Conservation (phyloP, 192 early-diverging fungal genomes). For the Entomortierella lignicola region DNA sequence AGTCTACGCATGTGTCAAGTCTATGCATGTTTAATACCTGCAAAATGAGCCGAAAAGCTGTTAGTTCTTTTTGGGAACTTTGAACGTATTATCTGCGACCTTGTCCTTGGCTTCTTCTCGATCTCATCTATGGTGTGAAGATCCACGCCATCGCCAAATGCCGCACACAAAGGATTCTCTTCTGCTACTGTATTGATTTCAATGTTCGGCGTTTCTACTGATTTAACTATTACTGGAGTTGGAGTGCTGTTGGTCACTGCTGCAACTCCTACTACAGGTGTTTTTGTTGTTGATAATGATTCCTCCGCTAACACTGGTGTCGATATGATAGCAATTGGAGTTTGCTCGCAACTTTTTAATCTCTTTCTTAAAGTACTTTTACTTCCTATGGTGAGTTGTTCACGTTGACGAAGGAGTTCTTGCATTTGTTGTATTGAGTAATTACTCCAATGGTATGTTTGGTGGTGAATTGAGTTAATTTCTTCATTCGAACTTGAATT, state of each 20-base stretch:
- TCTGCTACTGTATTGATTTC: background rate
- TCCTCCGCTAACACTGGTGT: background rate
- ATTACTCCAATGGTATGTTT: constrained; percentile 26
- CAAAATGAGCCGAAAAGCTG: constrained; percentile 44
- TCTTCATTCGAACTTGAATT: background rate
- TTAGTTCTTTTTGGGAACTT: constrained; percentile 19
- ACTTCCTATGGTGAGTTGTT: constrained; percentile 22
- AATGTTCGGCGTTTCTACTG: background rate
- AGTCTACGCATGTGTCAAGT: too few relatives aligned
- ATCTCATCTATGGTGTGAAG: background rate
- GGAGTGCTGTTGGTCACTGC: too few relatives aligned
- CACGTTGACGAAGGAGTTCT: constrained; percentile 31
- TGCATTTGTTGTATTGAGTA: constrained; percentile 24
- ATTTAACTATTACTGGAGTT: background rate
- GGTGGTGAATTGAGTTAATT: too few relatives aligned
- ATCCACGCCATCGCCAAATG: constrained; percentile 5
- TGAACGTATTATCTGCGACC: constrained; percentile 1
- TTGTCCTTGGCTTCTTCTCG: constrained; percentile 3
- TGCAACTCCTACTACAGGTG: background rate
- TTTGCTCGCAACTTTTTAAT: constrained; percentile 3
- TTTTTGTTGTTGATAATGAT: background rate
- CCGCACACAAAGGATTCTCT: background rate
- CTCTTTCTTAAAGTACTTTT: constrained; percentile 28
- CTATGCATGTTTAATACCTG: constrained; percentile 14
- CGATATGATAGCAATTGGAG: background rate